These are phyloP conservation scores for Aspergillus latus DNA, from an alignment of 2,329 filamentous ascomycete species.

Conservation along the genomic window DNA sequence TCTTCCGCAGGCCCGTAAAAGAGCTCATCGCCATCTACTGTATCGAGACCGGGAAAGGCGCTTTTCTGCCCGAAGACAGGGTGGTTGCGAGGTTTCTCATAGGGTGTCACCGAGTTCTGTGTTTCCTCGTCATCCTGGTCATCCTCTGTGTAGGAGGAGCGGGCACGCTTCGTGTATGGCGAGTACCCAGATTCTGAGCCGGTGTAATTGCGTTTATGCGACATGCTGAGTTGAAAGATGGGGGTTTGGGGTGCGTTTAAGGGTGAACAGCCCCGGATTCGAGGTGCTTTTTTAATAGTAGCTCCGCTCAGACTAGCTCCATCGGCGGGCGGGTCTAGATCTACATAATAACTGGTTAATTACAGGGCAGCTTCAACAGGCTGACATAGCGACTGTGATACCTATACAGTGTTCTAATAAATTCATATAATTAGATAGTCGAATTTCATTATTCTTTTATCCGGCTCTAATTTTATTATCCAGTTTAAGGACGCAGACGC, in stretches of 20 bases:
- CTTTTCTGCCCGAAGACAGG: slow-evolving; percentile 69
- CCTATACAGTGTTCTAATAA: background rate
- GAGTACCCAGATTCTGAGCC: slow-evolving; percentile 16
- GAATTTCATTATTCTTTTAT: slow-evolving; percentile 15
- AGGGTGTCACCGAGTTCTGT: slow-evolving; percentile 17
- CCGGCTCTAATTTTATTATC: background rate
- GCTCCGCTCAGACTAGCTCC: background rate
- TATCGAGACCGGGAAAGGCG: slow-evolving; percentile 65
- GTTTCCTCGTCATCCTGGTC: slow-evolving; percentile 27
- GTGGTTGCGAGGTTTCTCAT: slow-evolving; percentile 53
- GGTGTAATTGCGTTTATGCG: slow-evolving; percentile 35
- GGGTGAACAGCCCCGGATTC: background rate
- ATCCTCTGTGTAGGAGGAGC: slow-evolving; percentile 31
- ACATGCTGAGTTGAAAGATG: slow-evolving; percentile 24
- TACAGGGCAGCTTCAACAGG: too few species aligned
- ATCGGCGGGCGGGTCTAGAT: background rate
- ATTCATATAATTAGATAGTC: slow-evolving; percentile 15
- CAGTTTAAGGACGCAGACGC: slow-evolving; percentile 46
- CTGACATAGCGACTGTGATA: too few species aligned
- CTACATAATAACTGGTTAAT: too few species aligned
- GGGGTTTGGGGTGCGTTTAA: background rate
- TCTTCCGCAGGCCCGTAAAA: slow-evolving; percentile 68
- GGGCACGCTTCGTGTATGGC: slow-evolving; percentile 32
- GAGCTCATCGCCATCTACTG: slow-evolving; percentile 53
- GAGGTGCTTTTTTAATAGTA: background rate